Evolutionary conservation across 2,329 filamentous ascomycete genomes (phyloP), one percentile per base, ranked within the genome.

Genomic region (Trichophyton verrucosum): DNA sequence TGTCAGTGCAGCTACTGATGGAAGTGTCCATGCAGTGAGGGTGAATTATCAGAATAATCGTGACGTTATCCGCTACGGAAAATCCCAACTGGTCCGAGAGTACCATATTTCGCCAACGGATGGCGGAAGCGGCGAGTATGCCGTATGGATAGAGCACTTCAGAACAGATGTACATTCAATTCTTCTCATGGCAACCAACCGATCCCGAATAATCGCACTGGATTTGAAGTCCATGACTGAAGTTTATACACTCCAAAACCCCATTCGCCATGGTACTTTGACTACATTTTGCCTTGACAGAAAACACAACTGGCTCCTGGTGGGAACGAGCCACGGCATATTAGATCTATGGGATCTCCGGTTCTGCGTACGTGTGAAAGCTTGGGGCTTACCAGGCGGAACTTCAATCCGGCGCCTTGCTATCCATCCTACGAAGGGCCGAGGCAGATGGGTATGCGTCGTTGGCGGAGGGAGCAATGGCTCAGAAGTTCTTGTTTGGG

Each of bases 291-390:
- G 88, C 68, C 81, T 96, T 36, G 91, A 96, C 69, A 82, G 84
- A 61, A 89, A 86, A 70, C 86, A 88, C 58, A 91, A 94, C 69
- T 99, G 94, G 94, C 78, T 99, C 2, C 81, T 95, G 1, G 76
- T 97, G 0, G 94, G 91, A 40, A 99, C 95, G 0, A 89, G 90
- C 0, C 91, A 97, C 70, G 94, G 95, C 40, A 86, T 97, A 30
- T 78, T 99, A 6, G 88, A 95, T 70, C 81, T 99, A 1, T 99
- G 94, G 94, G 94, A 99, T 73, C 80, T 99, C 46, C 87, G 94
- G n/a, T 99, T 99, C 79, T 87, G 85, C 65, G 82, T 97, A 67
- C 84, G 90, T 22, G 78, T 97, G 24, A 91, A 89, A 71, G 88
- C 86, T 13, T 97, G 91, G 90, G 90, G 90, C 0, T 82, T 96